Percentiles rank a stretch among this genome's conserved stretches.
phyloP scores from a whole-genome alignment of 257 asterid genomes.

The Fraxinus quadrangulata region DNA sequence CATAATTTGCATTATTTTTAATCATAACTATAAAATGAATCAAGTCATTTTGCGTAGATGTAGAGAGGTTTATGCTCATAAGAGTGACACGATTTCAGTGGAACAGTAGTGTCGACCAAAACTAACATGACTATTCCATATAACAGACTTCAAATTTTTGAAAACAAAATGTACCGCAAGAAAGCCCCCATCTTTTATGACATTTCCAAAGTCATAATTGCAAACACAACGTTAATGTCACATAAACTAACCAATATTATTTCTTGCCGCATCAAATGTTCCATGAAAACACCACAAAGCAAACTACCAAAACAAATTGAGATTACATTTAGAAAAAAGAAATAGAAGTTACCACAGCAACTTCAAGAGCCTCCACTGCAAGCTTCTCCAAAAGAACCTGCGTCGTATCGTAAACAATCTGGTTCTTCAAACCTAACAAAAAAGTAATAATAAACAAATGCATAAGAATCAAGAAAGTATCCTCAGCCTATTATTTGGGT shows the following conservation, averaged over 20 bases:
- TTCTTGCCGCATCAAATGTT: too few relatives aligned
- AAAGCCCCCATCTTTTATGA: too few relatives aligned
- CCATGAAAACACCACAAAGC: too few relatives aligned
- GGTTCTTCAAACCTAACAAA: constrained; percentile 45
- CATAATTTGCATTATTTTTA: neutral
- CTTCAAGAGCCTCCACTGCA: constrained; percentile 73
- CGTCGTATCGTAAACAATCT: constrained; percentile 62
- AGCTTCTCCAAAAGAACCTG: constrained; percentile 82
- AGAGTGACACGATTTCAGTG: neutral
- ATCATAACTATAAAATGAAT: too few relatives aligned
- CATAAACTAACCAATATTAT: too few relatives aligned
- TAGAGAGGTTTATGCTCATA: neutral
- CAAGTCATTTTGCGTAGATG: neutral
- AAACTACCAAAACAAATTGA: too few relatives aligned
- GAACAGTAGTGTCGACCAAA: neutral
- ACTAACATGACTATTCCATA: too few relatives aligned
- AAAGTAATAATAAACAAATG: neutral
- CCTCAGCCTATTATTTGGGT: neutral
- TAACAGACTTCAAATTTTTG: too few relatives aligned
- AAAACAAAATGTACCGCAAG: too few relatives aligned
- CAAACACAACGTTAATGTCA: too few relatives aligned
- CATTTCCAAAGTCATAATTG: neutral
- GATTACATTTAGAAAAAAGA: neutral
- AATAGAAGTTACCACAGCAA: constrained; percentile 69
- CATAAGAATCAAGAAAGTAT: neutral